Base-by-base conservation (phyloP, 75 land plant species). In the Pinus tabuliformis region DNA sequence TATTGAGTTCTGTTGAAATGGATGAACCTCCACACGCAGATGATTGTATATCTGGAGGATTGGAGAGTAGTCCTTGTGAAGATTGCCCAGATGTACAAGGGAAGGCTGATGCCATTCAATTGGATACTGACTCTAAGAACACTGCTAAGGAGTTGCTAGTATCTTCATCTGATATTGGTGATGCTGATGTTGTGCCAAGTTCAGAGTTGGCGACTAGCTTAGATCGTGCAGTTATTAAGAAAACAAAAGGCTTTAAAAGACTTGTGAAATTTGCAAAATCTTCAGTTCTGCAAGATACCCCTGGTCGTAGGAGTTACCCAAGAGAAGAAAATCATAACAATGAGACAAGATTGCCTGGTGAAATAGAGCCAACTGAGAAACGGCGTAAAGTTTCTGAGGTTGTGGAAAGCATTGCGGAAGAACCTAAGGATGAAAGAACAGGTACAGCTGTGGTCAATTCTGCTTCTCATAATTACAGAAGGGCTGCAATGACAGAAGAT, bases 161-260 rank as follows among this genome's bases (percentile, higher is more conserved):
- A 39, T 39, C 42, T 17, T 39, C 20, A 20, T 42, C 49, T 2
- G 22, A 66, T 66, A 6, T 66, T 33, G 20, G 3, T 39, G 45
- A 66, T 7, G n/a, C 71, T 68, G 71, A n/a, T 39, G 20, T 68
- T 21, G 8, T 45, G 8, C 3, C 71, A 18, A 68, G 52, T 39
- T 37, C 42, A 39, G 71, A 42, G 45, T 42, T 68, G 64, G 28
- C 13, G 22, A 21, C 20, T 3, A 39, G n/a, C 42, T 39, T 68
- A 42, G 71, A 68, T 42, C 52, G 8, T 39, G 71, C 52, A 68
- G 52, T 20, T 42, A 68, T 68, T 4, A 68, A 68, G 71, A 68
- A 68, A 45, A 68, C 71, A 68, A 68, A 68, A 42, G 71, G 71
- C n/a, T 68, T 68, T 21, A 68, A 68, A 20, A 68, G 71, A 68